Conservation (phyloP, 163 green algal species). For the Chlamydomonas reinhardtii region DNA sequence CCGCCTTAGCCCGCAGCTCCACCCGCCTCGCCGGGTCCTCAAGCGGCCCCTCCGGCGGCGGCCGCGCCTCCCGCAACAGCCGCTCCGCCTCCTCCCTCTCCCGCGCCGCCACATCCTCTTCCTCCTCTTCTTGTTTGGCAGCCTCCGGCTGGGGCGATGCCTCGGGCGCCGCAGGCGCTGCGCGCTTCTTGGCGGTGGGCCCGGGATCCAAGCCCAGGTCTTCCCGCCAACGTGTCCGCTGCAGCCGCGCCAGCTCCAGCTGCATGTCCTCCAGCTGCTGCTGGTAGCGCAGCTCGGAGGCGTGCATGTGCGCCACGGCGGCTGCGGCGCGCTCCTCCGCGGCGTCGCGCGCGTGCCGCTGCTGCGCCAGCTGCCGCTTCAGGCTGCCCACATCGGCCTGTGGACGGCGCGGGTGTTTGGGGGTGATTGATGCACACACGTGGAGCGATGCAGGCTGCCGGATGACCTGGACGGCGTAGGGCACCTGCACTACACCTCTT, state of each 20-base stretch:
- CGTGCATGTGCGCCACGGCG: slow-evolving; percentile 44
- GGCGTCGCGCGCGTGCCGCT: slow-evolving; percentile 24
- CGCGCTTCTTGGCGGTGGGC: slow-evolving; percentile 9
- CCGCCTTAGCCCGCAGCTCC: not conserved
- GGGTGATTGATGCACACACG: too few relatives aligned
- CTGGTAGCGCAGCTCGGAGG: slow-evolving; percentile 34
- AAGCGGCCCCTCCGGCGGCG: slow-evolving; percentile 1
- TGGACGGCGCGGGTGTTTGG: too few relatives aligned
- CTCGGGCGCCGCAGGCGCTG: not conserved
- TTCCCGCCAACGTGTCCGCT: slow-evolving; percentile 18
- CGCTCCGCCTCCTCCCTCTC: slow-evolving; percentile 18
- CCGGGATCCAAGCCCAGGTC: slow-evolving; percentile 4
- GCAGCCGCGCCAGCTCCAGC: slow-evolving; percentile 8
- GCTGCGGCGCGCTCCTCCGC: slow-evolving; percentile 39
- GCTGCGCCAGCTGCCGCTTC: slow-evolving; percentile 31
- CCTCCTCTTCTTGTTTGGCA: not conserved
- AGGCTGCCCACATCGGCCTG: slow-evolving; percentile 20
- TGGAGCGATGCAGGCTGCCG: too few relatives aligned
- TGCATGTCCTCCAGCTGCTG: slow-evolving; percentile 34
- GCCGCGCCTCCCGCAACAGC: slow-evolving; percentile 3
- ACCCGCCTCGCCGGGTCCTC: not conserved
- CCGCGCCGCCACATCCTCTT: slow-evolving; percentile 17
- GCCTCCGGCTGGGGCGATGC: not conserved
- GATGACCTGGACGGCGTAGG: too few relatives aligned
- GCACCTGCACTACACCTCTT: too few relatives aligned